Base-by-base conservation (phyloP, 768 basidiomycete genomes). In the Psilocybe azurescens region DNA sequence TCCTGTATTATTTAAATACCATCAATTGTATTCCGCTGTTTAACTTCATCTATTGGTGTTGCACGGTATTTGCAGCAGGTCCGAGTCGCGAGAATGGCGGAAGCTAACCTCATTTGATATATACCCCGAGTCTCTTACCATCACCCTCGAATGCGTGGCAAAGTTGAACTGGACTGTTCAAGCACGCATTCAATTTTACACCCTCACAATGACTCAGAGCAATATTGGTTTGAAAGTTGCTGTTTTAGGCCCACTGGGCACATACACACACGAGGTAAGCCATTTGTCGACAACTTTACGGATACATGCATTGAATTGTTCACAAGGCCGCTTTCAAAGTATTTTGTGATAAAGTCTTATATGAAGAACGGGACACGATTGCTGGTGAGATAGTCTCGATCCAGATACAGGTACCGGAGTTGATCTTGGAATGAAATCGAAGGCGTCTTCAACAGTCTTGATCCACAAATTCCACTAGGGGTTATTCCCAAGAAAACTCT, bases 401-500 rank as follows among this genome's bases (percentile, higher is more conserved):
- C 14, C 7, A 11, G 9, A 16, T 30, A 4, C 4, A 30, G 44
- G 29, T 44, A 14, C 14, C n/a, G 16, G 16, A 29, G 14, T 39
- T 24, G 16, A 38, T n/a, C 46, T 50, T 33, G n/a, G 18, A n/a
- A 49, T 29, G 18, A 13, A 56, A 49, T 49, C n/a, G n/a, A 56
- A 94, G 92, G 83, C 61, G 86, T 89, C 24, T 87, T 89, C 62
- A 70, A 79, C 48, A 73, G 81, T 16, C 72, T 93, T 44, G 80
- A 83, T 5, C 59, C 76, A 10, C 70, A 70, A 5, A 74, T 77
- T 33, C 79, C 81, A 28, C 78, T 86, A 52, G 91, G 84, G 28
- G 79, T 94, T n/a, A 78, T 93, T 30, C 92, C 20, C 89, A 91
- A 72, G 92, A 94, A 73, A 94, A 94, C 67, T 86, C 86, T 14